phyloP scores from a whole-genome alignment of 495 filamentous ascomycete species.

The Hypoxylon perforatum region DNA sequence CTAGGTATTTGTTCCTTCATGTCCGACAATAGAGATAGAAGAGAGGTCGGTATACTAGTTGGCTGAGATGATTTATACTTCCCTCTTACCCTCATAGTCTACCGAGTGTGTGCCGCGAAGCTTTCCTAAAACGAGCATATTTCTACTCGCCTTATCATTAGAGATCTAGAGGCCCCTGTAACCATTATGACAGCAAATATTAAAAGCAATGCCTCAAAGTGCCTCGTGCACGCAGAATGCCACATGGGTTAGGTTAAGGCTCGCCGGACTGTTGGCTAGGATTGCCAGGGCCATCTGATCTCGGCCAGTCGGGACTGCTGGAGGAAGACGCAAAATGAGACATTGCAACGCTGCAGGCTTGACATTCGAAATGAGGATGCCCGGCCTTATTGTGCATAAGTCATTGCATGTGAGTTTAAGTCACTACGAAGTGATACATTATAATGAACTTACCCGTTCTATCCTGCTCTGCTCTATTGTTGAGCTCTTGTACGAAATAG shows the following conservation, averaged over 20 bases:
- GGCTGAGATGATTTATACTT: neutral
- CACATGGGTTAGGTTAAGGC: slow-evolving; percentile 33
- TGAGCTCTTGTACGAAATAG: neutral
- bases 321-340: slow-evolving; percentile 35
- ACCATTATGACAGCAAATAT: slow-evolving; percentile 36
- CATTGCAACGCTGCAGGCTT: slow-evolving; percentile 31
- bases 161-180: slow-evolving; percentile 25
- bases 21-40: neutral
- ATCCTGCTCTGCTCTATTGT: too few relatives aligned
- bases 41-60: neutral
- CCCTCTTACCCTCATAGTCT: neutral
- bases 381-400: slow-evolving; percentile 4
- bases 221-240: slow-evolving; percentile 29
- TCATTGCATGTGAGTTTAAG: neutral
- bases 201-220: slow-evolving; percentile 19
- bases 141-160: slow-evolving; percentile 8
- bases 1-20: neutral
- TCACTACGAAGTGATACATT: too few relatives aligned
- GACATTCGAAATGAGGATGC: slow-evolving; percentile 23
- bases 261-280: slow-evolving; percentile 27
- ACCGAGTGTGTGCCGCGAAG: neutral
- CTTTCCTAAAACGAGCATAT: slow-evolving; percentile 25
- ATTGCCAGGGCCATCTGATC: slow-evolving; percentile 28
- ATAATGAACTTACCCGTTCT: too few relatives aligned
- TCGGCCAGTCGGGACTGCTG: slow-evolving; percentile 17